Base-by-base conservation (phyloP, 768 basidiomycete genomes). In the Rhodotorula diobovata region DNA sequence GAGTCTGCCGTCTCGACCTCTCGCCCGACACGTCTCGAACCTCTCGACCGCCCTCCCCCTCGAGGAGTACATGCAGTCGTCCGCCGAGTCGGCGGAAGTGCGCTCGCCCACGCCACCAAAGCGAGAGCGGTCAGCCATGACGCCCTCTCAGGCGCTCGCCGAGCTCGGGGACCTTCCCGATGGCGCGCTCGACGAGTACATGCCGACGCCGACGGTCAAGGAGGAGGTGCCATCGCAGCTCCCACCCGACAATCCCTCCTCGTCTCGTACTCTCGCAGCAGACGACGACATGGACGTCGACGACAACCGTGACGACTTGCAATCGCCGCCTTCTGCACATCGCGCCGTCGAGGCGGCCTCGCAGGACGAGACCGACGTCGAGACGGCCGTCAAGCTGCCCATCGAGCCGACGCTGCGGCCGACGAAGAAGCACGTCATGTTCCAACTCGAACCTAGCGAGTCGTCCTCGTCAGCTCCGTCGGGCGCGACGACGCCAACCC, bases 161-260 rank as follows among this genome's bases (percentile, higher is more conserved):
- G 64, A 68, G 23, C 57, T 63, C 9, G 65, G 7, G 4, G 68
- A 61, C n/a, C 57, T 73, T 4, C 68, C 65, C 1, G 35, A 37
- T 1, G 68, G 59, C 16, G 45, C 53, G 1, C 48, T 73, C 46
- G 64, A 69, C 37, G 70, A 71, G 3, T 74, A 68, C 37, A 63
- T 66, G 32, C 73, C 73, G 39, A 71, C 73, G 28, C 73, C 73
- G 48, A 74, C 73, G 4, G 21, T 71, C 34, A 53, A 28, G 46
- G 69, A 61, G n/a, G 45, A 61, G 9, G 56, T 32, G 12, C 66
- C 67, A 4, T 48, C 54, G 20, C 50, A 56, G 35, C 23, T 67
- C 4, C 63, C 57, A 10, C 6, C n/a, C 4, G 50, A 66, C 8
- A 45, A 51, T 2, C 69, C 59, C 35, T 67, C 66, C 7, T 34